Evolutionary conservation across 2,329 filamentous ascomycete genomes (phyloP).

Genomic region (Fonsecaea nubica): DNA sequence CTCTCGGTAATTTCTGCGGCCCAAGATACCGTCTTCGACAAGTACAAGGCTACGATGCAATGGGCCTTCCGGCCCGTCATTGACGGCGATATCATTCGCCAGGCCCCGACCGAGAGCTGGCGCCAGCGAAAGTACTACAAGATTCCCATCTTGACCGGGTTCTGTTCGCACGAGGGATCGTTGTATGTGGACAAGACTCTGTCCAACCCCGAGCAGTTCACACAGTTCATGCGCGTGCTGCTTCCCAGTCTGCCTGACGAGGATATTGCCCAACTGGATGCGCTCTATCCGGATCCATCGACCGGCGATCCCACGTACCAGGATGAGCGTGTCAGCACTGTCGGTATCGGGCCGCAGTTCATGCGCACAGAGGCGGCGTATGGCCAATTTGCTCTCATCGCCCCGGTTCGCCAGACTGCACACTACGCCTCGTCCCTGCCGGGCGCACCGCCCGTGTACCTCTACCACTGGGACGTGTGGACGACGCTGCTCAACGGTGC

Average conservation of each 20-base stretch:
- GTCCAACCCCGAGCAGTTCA: slow-evolving; percentile 69
- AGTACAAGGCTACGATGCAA: slow-evolving; percentile 56
- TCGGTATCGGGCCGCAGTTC: slow-evolving; percentile 57
- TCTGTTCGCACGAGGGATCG: slow-evolving; percentile 74
- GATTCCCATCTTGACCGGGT: slow-evolving; percentile 71
- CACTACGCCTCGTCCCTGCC: slow-evolving; percentile 32
- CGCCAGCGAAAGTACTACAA: slow-evolving; percentile 58
- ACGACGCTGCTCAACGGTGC: slow-evolving; percentile 54
- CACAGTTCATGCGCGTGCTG: slow-evolving; percentile 65
- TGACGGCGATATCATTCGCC: slow-evolving; percentile 63
- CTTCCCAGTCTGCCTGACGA: slow-evolving; percentile 63
- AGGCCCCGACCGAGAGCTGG: slow-evolving; percentile 65
- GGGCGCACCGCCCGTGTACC: slow-evolving; percentile 51
- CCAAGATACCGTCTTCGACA: slow-evolving; percentile 53
- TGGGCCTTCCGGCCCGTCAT: slow-evolving; percentile 66
- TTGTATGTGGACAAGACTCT: slow-evolving; percentile 65
- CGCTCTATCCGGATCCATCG: slow-evolving; percentile 67
- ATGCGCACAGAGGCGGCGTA: slow-evolving; percentile 59
- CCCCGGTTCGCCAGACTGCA: slow-evolving; percentile 57
- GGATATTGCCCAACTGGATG: slow-evolving; percentile 58
- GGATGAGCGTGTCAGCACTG: slow-evolving; percentile 43
- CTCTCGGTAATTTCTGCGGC: slow-evolving; percentile 50
- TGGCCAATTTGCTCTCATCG: slow-evolving; percentile 58
- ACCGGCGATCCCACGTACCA: slow-evolving; percentile 51
- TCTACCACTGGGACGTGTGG: slow-evolving; percentile 63